Conservation (phyloP, 331 rosid species). For the Saraca asoca region DNA sequence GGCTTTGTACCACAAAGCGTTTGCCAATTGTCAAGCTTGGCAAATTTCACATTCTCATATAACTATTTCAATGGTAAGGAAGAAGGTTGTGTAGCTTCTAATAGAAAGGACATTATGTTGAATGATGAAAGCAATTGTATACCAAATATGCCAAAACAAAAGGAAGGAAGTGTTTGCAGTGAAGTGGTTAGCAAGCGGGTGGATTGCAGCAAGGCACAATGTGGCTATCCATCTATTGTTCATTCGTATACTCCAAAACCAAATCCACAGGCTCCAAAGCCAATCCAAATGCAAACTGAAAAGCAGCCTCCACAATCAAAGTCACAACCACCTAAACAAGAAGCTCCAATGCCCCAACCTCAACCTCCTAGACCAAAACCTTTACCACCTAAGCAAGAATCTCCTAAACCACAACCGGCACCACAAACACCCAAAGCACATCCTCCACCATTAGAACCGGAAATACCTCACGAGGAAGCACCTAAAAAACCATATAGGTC, state of each 20-base stretch:
- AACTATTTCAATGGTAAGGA: slow-evolving; percentile 50
- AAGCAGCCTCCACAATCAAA: not conserved
- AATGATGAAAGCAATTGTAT: slow-evolving; percentile 42
- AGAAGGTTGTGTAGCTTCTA: slow-evolving; percentile 37
- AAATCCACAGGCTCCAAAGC: not conserved
- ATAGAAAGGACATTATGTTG: slow-evolving; percentile 24
- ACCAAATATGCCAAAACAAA: slow-evolving; percentile 46
- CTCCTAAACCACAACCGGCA: not conserved
- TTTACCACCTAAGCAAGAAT: slow-evolving; percentile 2
- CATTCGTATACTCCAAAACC: not conserved
- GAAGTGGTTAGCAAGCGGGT: slow-evolving; percentile 42
- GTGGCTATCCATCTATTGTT: slow-evolving; percentile 25
- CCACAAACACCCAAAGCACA: not conserved
- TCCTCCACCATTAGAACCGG: not conserved
- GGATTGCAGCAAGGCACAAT: slow-evolving; percentile 45
- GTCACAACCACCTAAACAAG: not conserved
- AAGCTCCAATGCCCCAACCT: not conserved
- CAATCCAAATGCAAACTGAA: not conserved
- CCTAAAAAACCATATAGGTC: too few species aligned
- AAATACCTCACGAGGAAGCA: not conserved
- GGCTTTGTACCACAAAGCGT: slow-evolving; percentile 39
- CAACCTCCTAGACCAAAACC: not conserved
- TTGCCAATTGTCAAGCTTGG: slow-evolving; percentile 36
- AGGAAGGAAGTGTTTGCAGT: slow-evolving; percentile 7
- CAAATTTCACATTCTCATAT: slow-evolving; percentile 38